phyloP scores from a whole-genome alignment of 169 alveolate species.

The Blepharisma undulans region DNA sequence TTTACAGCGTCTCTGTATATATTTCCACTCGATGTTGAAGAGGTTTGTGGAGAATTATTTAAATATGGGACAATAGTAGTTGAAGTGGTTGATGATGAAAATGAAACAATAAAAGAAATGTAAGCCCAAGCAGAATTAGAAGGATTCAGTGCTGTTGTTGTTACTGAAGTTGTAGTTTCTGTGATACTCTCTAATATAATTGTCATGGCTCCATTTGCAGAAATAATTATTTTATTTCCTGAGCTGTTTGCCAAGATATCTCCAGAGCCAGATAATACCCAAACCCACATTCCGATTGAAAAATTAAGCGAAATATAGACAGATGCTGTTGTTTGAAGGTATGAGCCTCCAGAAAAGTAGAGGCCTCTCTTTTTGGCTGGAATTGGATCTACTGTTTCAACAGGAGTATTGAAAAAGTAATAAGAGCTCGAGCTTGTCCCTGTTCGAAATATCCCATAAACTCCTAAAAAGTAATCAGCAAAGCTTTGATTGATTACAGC shows the following conservation, averaged over 20 bases:
- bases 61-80: background rate
- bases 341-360: too few relatives aligned
- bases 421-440: background rate
- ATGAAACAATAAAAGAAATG: background rate
- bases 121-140: background rate
- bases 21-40: background rate
- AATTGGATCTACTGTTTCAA: slow-evolving; percentile 20
- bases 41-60: background rate
- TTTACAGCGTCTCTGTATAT: background rate
- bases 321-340: too few relatives aligned
- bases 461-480: background rate
- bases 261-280: background rate
- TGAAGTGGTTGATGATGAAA: background rate
- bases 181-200: background rate
- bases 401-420: background rate
- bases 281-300: background rate
- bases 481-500: background rate
- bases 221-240: background rate
- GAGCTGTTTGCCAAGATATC: background rate
- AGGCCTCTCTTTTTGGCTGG: slow-evolving; percentile 4
- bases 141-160: background rate
- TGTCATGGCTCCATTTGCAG: background rate
- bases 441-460: background rate
- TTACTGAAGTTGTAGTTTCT: background rate
- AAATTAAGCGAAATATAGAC: too few relatives aligned